A percentile compares a stretch with the other conserved stretches of the same genome.
phyloP scores from a whole-genome alignment of 768 basidiomycete genomes.

The Vishniacozyma victoriae region DNA sequence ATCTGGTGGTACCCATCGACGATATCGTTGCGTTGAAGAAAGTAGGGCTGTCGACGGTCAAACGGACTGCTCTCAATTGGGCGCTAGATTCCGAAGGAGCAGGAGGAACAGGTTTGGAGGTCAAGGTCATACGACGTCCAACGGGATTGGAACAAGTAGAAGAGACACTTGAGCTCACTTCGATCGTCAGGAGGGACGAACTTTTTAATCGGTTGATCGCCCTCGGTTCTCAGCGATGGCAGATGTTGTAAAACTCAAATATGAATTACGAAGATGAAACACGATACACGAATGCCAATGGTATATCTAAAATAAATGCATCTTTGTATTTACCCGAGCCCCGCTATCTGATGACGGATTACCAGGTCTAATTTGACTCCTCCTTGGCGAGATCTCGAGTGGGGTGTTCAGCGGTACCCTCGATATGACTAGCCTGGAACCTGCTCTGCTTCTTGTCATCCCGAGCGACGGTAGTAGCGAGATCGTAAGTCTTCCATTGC shows the following conservation, averaged over 20 bases:
- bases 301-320: too few species aligned
- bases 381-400: conserved; percentile 9
- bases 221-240: conserved; percentile 21
- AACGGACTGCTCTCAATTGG: too few species aligned
- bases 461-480: conserved; percentile 28
- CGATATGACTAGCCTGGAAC: too few species aligned
- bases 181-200: conserved; percentile 24
- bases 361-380: too few species aligned
- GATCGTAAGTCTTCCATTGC: conserved; percentile 32
- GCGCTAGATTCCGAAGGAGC: conserved; percentile 12
- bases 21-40: conserved; percentile 23
- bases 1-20: conserved; percentile 14
- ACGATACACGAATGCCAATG: too few species aligned
- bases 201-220: conserved; percentile 23
- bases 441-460: conserved; percentile 25
- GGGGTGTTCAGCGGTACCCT: conserved; percentile 27
- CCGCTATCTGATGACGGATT: too few species aligned
- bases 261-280: too few species aligned
- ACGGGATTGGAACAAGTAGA: background rate
- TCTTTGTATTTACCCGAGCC: too few species aligned
- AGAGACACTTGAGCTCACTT: conserved; percentile 12
- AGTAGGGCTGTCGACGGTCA: conserved; percentile 8
- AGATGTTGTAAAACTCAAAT: conserved; percentile 10
- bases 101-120: conserved; percentile 22
- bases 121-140: conserved; percentile 6